phyloP scores from a whole-genome alignment of 225 moss, liverwort and hornwort genomes.

The Rhytidiadelphus loreus region DNA sequence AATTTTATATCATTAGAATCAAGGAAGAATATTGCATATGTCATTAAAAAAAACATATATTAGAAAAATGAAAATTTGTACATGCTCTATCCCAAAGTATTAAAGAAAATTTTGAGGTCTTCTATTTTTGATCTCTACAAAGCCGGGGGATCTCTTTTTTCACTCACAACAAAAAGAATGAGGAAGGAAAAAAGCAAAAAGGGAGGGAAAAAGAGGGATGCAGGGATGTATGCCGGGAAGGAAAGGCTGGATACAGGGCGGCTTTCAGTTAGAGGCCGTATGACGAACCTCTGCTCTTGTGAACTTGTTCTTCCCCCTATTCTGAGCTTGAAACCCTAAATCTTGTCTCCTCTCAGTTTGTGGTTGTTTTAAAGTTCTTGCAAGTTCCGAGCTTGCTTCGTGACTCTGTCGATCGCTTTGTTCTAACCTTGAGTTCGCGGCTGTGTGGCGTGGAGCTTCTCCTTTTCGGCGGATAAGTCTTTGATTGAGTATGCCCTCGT shows the following conservation, averaged over 20 bases:
- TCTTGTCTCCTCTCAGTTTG: background rate
- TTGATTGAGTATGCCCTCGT: background rate
- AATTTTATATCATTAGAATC: background rate
- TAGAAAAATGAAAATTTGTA: background rate
- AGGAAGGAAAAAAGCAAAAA: background rate
- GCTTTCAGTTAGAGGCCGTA: background rate
- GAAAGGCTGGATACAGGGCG: background rate
- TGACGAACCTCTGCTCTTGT: background rate
- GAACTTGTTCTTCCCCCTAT: no score
- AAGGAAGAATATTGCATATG: background rate
- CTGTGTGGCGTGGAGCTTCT: background rate
- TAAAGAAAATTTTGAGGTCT: background rate
- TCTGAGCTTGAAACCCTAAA: background rate
- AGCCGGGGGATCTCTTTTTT: no score
- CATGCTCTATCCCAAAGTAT: background rate
- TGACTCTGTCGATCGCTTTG: background rate
- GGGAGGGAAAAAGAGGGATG: background rate
- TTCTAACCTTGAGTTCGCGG: background rate
- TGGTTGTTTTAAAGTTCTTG: no score
- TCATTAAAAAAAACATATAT: rapidly evolving
- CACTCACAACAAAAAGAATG: background rate
- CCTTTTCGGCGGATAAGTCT: background rate
- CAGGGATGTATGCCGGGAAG: background rate
- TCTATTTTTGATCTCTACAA: background rate
- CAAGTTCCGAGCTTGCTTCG: background rate